Conservation (phyloP, 345 rosid species). For the Gossypium arboreum region DNA sequence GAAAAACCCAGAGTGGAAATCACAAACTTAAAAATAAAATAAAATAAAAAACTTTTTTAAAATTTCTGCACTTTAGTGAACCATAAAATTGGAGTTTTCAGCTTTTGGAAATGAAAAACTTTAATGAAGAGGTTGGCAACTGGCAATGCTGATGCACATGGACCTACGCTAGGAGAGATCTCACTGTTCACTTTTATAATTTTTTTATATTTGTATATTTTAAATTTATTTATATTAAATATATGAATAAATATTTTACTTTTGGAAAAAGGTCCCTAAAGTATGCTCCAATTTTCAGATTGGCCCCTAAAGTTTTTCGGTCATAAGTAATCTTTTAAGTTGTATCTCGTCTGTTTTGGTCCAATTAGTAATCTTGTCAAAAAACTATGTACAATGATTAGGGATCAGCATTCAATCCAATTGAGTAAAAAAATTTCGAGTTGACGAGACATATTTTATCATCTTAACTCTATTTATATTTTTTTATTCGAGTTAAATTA, state of each 20-base stretch:
- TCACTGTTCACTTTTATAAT: neutral
- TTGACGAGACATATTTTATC: no score
- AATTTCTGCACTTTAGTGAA: neutral
- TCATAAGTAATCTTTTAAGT: no score
- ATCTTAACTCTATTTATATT: fast-evolving
- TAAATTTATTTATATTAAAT: no score
- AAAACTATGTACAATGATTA: no score
- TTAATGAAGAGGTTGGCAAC: neutral
- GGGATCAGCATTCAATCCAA: fast-evolving
- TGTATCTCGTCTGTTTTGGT: no score
- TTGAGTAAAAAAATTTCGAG: no score
- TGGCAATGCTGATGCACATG: constrained; percentile 5
- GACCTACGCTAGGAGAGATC: constrained; percentile 12
- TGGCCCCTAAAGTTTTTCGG: no score
- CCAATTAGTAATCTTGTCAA: no score
- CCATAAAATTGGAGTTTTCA: neutral
- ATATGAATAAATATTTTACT: no score
- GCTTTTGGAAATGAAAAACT: neutral
- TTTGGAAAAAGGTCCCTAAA: no score
- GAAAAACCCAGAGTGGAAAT: neutral
- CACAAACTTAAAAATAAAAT: neutral
- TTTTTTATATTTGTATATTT: neutral
- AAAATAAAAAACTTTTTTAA: neutral
- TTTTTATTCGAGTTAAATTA: no score
- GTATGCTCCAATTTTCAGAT: no score